Base-by-base conservation (phyloP, 2,329 filamentous ascomycete genomes). In the Fonsecaea monophora region DNA sequence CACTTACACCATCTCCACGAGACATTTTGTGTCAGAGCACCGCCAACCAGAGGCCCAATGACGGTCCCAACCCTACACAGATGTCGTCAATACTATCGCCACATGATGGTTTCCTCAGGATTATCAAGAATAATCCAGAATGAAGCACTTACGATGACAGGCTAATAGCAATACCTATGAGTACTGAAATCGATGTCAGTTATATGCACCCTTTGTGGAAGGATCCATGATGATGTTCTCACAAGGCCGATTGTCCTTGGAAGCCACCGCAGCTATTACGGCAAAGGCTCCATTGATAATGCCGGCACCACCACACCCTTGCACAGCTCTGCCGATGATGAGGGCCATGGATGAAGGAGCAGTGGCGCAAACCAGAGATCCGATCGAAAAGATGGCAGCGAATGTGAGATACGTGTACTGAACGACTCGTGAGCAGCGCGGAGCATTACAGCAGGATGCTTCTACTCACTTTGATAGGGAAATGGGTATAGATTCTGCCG, bases 401-500 rank as follows among this genome's bases (percentile, higher is more conserved):
- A 74, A 74, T 38, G 67, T 60, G n/a, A 79, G 68, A 58, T 76
- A 81, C 15, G 60, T 68, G n/a, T 62, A 53, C 67, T 68, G 15
- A n/a, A 38, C 5, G 7, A 4, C 4, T 50, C 21, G 35, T 40
- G 12, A 54, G 38, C 40, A 18, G 35, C 37, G 40, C 50, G 18
- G 12, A 37, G 32, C 15, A 6, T 40, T 6, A 13, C 13, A 15
- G 10, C 2, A 30, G 25, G 9, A 40, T 15, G 21, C 10, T n/a
- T 37, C 35, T 15, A 4, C 45, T 59, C 34, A 57, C 64, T 66
- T 73, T 73, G 18, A 79, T 74, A 1, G 74, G 74, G 69, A 81
- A 82, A 70, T 78, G 83, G 50, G 79, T 83, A 73, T 81, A 85
- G 1, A 79, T 71, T 64, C 82, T 81, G 4, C 84, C 83, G 68